These are phyloP conservation scores for Adansonia digitata DNA, from an alignment of 345 rosid species.

Conservation along the genomic window DNA sequence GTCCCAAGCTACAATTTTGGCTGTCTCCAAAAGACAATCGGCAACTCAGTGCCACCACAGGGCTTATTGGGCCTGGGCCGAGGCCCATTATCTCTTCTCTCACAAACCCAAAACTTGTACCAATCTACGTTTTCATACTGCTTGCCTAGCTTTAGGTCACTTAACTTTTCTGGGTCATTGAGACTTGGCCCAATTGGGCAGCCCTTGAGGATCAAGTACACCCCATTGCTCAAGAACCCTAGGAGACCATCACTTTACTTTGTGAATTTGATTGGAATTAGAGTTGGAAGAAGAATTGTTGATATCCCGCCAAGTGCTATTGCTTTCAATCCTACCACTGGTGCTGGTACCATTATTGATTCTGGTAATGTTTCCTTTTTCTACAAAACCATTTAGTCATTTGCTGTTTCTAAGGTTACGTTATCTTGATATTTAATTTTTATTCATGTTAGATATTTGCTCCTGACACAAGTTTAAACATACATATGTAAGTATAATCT, in stretches of 20 bases:
- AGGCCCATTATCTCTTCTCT: constrained; percentile 72
- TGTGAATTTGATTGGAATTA: constrained; percentile 66
- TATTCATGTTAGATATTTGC: too few species aligned
- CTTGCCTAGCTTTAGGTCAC: constrained; percentile 70
- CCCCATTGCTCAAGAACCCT: constrained; percentile 78
- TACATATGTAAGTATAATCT: too few species aligned
- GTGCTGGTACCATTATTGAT: constrained; percentile 91
- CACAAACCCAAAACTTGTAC: constrained; percentile 70
- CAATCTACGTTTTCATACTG: constrained; percentile 83
- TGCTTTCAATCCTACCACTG: constrained; percentile 67
- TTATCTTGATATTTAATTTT: too few species aligned
- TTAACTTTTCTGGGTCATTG: constrained; percentile 76
- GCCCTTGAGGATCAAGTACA: constrained; percentile 65
- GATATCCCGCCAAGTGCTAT: constrained; percentile 64
- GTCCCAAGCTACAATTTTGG: constrained; percentile 76
- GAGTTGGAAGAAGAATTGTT: constrained; percentile 66
- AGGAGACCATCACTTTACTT: constrained; percentile 81
- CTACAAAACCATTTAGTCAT: background rate
- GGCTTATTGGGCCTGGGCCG: constrained; percentile 86
- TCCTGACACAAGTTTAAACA: too few species aligned
- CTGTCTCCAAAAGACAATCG: constrained; percentile 59
- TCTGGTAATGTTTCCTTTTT: constrained; percentile 46
- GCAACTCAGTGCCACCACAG: constrained; percentile 73
- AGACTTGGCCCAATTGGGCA: constrained; percentile 78
- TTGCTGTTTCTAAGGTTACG: too few species aligned